Base-by-base conservation (phyloP, 225 moss, liverwort and hornwort species). In the Sphagnum contortum region DNA sequence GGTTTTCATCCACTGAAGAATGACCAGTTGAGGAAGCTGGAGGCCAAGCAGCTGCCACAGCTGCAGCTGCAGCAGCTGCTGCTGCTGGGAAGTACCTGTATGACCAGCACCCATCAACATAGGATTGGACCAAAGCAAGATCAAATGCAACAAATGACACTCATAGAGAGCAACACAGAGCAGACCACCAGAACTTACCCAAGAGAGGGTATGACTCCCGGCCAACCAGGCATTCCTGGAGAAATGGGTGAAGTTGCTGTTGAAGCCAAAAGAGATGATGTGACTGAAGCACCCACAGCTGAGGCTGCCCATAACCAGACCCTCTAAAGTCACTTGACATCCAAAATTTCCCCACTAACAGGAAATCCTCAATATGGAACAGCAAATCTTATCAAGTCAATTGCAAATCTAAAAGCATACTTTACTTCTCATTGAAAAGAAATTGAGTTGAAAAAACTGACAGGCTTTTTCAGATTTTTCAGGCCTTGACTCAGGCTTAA, bases 141-240 rank as follows among this genome's bases (percentile, higher is more conserved):
- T 29, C 29, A 29, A 29, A 29, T 0, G 29, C 29, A 29, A 29
- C 29, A 29, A 29, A 29, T 29, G 29, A 29, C 29, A 29, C 29
- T 29, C 29, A 29, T 29, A 29, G 29, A 29, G 29, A 29, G 29
- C 29, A 29, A 29, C 29, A 29, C 29, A 29, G 29, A 29, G 29
- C 52, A 52, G 52, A 52, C 9, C 52, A 52, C 52, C 14, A 3
- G 4, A 49, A 49, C 64, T 49, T 11, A 60, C 59, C 45, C 59
- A 6, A 13, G 6, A 5, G 59, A 60, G 6, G 5, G 73, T 69
- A 88, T 66, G 61, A 87, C 91, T n/a, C 77, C 64, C 6, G 89
- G 84, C 95, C 92, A 92, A 60, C 80, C 67, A 69, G 88, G 60
- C 72, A 88, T 76, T 69, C 84, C 88, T 71, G 77, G 74, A 4